phyloP scores from a whole-genome alignment of 306 rosid species.

The Corylus americana region DNA sequence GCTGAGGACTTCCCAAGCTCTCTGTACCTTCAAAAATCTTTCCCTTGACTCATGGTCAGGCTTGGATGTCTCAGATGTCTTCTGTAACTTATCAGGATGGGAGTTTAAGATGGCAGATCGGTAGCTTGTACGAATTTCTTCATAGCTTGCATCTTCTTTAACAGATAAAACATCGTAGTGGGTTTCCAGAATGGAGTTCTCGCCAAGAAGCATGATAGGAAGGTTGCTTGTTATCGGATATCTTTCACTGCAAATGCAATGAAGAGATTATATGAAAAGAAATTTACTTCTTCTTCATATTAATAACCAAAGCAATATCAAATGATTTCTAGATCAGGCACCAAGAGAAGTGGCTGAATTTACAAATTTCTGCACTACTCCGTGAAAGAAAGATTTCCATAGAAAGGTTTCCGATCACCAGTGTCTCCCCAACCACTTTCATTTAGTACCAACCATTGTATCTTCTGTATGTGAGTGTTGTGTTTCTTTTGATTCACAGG shows the following conservation, averaged over 20 bases:
- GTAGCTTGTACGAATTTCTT: constrained; percentile 77
- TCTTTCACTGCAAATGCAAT: constrained; percentile 25
- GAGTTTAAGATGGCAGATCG: constrained; percentile 68
- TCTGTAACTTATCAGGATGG: constrained; percentile 79
- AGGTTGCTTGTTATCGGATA: constrained; percentile 19
- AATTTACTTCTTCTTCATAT: not conserved
- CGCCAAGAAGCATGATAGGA: constrained; percentile 48
- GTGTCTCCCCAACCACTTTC: not conserved
- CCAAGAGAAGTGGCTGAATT: not conserved
- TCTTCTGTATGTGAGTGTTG: not conserved
- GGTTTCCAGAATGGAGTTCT: constrained; percentile 49
- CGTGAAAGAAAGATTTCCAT: not conserved
- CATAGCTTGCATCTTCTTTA: constrained; percentile 66
- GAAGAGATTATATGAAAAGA: not conserved
- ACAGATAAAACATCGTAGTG: constrained; percentile 65
- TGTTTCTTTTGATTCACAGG: not conserved
- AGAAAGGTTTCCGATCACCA: not conserved
- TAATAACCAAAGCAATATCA: not conserved
- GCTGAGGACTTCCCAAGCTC: constrained; percentile 90
- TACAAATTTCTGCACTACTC: not conserved
- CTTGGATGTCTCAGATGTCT: constrained; percentile 31
- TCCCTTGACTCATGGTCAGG: constrained; percentile 38
- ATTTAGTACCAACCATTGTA: not conserved
- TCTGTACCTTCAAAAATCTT: constrained; percentile 71
- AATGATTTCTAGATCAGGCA: not conserved